Evolutionary conservation across 2,329 filamentous ascomycete genomes (phyloP).

Genomic region (Aspergillus cejpii): DNA sequence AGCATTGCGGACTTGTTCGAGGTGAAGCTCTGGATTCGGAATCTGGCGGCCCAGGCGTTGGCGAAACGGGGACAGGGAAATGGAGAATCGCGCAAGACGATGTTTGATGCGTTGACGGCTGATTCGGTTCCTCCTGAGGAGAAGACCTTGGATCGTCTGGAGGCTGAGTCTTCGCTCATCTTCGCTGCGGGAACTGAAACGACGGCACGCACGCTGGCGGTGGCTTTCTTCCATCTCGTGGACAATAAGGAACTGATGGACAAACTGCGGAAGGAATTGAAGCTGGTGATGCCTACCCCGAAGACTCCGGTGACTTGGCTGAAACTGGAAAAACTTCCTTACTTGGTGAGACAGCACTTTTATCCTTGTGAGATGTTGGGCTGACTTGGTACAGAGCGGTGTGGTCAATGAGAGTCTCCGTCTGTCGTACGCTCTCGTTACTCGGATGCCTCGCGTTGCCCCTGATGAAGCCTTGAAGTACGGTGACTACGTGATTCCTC

Average conservation of each 20-base stretch:
- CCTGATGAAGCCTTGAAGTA: constrained; percentile 4
- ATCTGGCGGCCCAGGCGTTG: constrained; percentile 5
- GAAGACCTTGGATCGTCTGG: constrained; percentile 27
- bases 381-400: constrained; percentile 3
- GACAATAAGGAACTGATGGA: constrained; percentile 13
- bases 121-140: constrained; percentile 34
- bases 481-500: constrained; percentile 17
- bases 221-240: constrained; percentile 30
- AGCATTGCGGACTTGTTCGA: constrained; percentile 9
- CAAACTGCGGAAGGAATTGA: constrained; percentile 26
- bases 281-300: constrained; percentile 20
- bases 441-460: constrained; percentile 8
- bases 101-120: constrained; percentile 30
- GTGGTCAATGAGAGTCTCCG: constrained; percentile 11
- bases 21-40: constrained; percentile 10
- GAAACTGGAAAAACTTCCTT: constrained; percentile 36
- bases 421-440: constrained; percentile 2
- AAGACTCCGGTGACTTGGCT: constrained; percentile 19
- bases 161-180: constrained; percentile 28
- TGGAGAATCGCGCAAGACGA: constrained; percentile 6
- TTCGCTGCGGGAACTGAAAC: constrained; percentile 35
- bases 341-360: constrained; percentile 24
- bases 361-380: background rate
- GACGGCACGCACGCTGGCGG: constrained; percentile 26
- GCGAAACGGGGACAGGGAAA: background rate